Evolutionary conservation across 176 grass and related monocot species (phyloP), one percentile per base, ranked within the genome.

Genomic region (Puya raimondii): DNA sequence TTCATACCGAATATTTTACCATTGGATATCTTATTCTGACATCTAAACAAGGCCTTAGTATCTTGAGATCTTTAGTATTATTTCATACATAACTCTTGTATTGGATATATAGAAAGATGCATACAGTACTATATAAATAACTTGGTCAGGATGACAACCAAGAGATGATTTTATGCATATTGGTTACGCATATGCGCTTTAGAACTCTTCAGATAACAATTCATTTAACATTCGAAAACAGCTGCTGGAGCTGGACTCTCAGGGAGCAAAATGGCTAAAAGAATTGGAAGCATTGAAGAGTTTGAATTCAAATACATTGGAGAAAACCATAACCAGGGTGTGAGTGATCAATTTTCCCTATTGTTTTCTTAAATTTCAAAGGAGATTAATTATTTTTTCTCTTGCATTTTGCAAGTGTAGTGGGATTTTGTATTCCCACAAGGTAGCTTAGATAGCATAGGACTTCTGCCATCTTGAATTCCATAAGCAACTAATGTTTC

Each of bases 231-330:
- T 73, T 49, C 47, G 27, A 81, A 79, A 66, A 76, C 69, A 99
- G 89, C 89, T 90, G 89, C 94, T 91, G 94, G 94, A 84, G 94
- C 94, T 88, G 94, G 94, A 52, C 82, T 99, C 49, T 85, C 94
- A 70, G 89, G 94, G 51, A 84, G 68, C 68, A 99, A 99, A 83
- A 99, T 99, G 94, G 94, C 94, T 68, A 86, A 50, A 72, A 85
- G 94, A 84, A 99, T 88, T 11, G 89, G 89, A 59, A 53, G 66
- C 75, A 71, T 99, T 67, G 87, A 76, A 85, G 94, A 99, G 88
- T 99, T 99, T 74, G 87, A 99, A 72, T 84, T 99, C 70, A 92
- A 99, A 74, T 51, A 80, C 14, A 85, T 93, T 17, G 89, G 89
- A 15, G 82, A 86, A 54, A 99, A 93, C 47, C 94, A 99, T 86